Evolutionary conservation across 441 rosid species (phyloP).

Genomic region (Adansonia madagascariensis): DNA sequence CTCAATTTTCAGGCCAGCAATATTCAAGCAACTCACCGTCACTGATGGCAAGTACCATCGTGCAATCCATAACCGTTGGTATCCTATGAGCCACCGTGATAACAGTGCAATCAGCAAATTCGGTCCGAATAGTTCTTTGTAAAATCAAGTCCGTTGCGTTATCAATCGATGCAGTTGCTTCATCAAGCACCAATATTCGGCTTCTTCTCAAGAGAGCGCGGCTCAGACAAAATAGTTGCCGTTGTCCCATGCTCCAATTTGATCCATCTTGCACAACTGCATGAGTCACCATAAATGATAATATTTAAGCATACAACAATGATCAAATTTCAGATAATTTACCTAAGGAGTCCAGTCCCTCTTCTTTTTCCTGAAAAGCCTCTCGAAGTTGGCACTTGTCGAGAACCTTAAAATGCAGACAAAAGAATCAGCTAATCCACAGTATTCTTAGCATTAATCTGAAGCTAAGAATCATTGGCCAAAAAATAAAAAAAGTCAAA

Average conservation of each 20-base stretch:
- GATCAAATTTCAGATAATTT: constrained; percentile 17
- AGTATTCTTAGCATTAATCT: not conserved
- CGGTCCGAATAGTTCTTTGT: constrained; percentile 75
- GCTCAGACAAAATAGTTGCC: constrained; percentile 84
- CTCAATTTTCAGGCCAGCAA: not conserved
- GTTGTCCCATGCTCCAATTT: constrained; percentile 97
- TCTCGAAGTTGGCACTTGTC: constrained; percentile 87
- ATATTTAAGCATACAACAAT: not conserved
- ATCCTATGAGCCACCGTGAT: constrained; percentile 88
- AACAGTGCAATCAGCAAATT: constrained; percentile 78
- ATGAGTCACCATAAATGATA: not conserved
- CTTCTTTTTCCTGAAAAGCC: constrained; percentile 70
- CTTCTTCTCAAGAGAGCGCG: constrained; percentile 90
- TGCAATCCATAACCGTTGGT: constrained; percentile 94
- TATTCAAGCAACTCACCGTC: constrained; percentile 58
- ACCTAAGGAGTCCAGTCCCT: constrained; percentile 75
- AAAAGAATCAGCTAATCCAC: not conserved
- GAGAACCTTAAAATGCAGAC: constrained; percentile 56
- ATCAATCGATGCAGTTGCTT: constrained; percentile 94
- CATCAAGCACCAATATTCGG: constrained; percentile 77
- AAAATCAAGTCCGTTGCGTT: constrained; percentile 85
- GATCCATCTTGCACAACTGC: constrained; percentile 85
- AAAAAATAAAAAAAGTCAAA: not conserved
- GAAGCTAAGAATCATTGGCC: not conserved
- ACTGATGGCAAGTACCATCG: constrained; percentile 77